Conservation (phyloP, 2,329 filamentous ascomycete species). For the Penicillium sp. region DNA sequence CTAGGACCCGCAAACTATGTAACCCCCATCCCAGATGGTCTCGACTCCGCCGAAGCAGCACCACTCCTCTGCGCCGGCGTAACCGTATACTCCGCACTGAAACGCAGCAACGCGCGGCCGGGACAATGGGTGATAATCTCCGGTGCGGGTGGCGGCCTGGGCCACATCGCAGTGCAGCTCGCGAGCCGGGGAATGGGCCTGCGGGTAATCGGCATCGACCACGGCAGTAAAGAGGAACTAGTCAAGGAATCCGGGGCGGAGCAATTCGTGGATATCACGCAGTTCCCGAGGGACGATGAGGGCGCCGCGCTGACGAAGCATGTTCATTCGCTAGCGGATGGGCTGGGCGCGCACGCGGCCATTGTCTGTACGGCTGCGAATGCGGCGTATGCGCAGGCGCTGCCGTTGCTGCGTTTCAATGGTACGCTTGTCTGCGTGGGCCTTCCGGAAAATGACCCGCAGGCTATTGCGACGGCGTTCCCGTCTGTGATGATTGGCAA, state of each 20-base stretch:
- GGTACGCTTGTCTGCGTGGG: constrained; percentile 54
- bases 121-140: constrained; percentile 61
- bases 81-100: constrained; percentile 64
- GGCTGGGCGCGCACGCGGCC: constrained; percentile 53
- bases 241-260: constrained; percentile 62
- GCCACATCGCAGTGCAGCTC: constrained; percentile 62
- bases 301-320: constrained; percentile 51
- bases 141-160: constrained; percentile 62
- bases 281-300: constrained; percentile 47
- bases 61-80: constrained; percentile 67
- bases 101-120: constrained; percentile 57
- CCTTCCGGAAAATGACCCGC: constrained; percentile 46
- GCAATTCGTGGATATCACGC: constrained; percentile 62
- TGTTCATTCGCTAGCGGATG: constrained; percentile 53
- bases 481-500: constrained; percentile 42
- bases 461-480: constrained; percentile 46
- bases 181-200: constrained; percentile 59
- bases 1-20: constrained; percentile 65
- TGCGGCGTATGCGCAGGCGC: constrained; percentile 49
- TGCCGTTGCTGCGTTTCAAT: constrained; percentile 48
- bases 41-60: constrained; percentile 60
- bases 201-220: constrained; percentile 64
- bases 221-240: constrained; percentile 59
- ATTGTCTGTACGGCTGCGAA: constrained; percentile 54
- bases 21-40: constrained; percentile 63